A percentile compares a stretch with the other conserved stretches of the same genome.
Evolutionary conservation across 805 yeast genomes (phyloP).

Genomic region (Lachancea fermentati): DNA sequence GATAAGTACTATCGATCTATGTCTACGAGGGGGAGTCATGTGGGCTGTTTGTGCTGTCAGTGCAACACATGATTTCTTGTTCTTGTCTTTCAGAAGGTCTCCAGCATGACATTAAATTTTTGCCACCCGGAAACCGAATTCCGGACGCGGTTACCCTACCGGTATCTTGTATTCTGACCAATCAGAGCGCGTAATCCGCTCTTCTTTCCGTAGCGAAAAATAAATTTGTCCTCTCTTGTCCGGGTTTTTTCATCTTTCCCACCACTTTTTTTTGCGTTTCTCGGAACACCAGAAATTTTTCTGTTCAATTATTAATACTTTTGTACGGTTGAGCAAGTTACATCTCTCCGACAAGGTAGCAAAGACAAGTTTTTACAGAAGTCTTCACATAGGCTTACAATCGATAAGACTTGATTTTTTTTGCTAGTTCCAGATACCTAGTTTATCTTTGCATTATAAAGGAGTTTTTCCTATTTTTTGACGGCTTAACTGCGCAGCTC

Average conservation of each 20-base stretch:
- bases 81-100: neutral
- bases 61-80: neutral
- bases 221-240: slow-evolving; percentile 12
- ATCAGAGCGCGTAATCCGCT: slow-evolving; percentile 13
- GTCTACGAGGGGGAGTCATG: neutral
- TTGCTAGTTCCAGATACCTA: neutral
- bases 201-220: slow-evolving; percentile 5
- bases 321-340: slow-evolving; percentile 1
- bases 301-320: neutral
- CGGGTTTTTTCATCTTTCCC: slow-evolving; percentile 19
- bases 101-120: neutral
- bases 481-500: slow-evolving; percentile 31
- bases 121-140: slow-evolving; percentile 4
- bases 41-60: neutral
- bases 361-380: neutral
- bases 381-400: neutral
- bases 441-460: neutral
- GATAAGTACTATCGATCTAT: neutral
- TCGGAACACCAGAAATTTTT: neutral
- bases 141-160: slow-evolving; percentile 16
- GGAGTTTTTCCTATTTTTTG: slow-evolving; percentile 14
- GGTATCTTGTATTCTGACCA: slow-evolving; percentile 15
- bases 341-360: neutral
- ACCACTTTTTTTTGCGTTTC: slow-evolving; percentile 20
- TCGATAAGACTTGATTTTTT: neutral